Evolutionary conservation across 306 rosid genomes (phyloP).

Genomic region (Mimosa pudica): DNA sequence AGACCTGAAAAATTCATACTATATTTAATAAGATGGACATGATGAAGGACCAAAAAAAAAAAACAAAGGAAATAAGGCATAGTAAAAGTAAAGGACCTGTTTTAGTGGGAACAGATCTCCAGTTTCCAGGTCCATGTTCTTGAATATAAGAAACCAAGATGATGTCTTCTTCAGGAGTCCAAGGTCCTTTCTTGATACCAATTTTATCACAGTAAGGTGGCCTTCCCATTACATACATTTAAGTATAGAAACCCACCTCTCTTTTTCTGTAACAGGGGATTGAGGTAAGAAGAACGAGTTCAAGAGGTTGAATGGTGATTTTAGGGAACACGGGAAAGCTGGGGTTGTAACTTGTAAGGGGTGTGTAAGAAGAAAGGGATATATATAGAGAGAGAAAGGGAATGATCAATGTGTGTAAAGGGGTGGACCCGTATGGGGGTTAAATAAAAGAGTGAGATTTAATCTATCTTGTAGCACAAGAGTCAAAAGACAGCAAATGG

Average conservation of each 20-base stretch:
- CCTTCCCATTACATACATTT: constrained; percentile 62
- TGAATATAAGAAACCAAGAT: constrained; percentile 89
- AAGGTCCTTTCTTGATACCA: constrained; percentile 93
- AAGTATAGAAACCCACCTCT: not conserved
- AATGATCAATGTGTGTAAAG: no score
- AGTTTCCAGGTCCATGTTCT: constrained; percentile 88
- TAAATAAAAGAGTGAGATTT: not conserved
- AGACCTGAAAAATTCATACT: constrained; percentile 53
- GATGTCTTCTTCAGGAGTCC: constrained; percentile 98
- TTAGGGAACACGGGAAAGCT: constrained; percentile 13
- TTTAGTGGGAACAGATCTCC: constrained; percentile 89
- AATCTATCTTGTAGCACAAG: not conserved
- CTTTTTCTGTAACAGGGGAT: not conserved
- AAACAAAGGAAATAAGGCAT: not conserved
- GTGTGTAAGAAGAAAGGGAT: constrained; percentile 13
- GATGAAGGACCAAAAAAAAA: not conserved
- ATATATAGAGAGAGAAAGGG: constrained; percentile 18
- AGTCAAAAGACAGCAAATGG: constrained; percentile 38
- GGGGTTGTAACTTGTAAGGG: constrained; percentile 42
- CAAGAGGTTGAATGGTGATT: not conserved
- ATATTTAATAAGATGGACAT: not conserved
- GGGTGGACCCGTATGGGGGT: constrained; percentile 29
- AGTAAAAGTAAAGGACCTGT: constrained; percentile 47
- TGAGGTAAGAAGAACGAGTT: not conserved
- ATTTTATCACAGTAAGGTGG: constrained; percentile 86